Base-by-base conservation (phyloP, 441 rosid genomes). In the Syzygium syzygioides region DNA sequence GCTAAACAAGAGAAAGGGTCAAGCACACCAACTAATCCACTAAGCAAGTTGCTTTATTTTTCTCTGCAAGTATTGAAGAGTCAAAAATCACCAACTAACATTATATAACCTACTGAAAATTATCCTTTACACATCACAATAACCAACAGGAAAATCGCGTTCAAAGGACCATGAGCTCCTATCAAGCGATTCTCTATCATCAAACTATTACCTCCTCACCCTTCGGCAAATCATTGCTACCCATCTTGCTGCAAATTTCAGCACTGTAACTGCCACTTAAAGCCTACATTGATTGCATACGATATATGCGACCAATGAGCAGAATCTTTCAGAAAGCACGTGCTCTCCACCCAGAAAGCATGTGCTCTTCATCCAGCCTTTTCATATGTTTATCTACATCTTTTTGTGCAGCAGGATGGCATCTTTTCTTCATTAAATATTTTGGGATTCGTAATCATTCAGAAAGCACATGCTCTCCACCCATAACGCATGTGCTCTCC, bases 41-140 rank as follows among this genome's bases (percentile, higher is more conserved):
- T 26, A 60, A 28, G 15, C 7, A 60, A 60, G 66, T 60, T 60
- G 15, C 1, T 28, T 60, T 26, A 60, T n/a, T 60, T 28, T 0
- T 0, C 32, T 60, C 26, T 28, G 64, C 7, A 26, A 59, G 4
- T 59, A 59, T 3, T 59, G 64, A 53, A 53, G 64, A 26, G 30
- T 59, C 0, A 11, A 26, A 2, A 26, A 59, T 25, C n/a, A 26
- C 0, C 0, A 4, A 0, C 7, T 59, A 11, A 26, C 32, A 26
- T 26, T 59, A 59, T 0, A 59, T 59, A 59, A 59, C 26, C 3
- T 59, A 2, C 30, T 11, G 64, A 59, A 26, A 59, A 25, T 26
- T 59, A 59, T 59, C 4, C 30, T 60, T 28, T 14, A 60, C 6
- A 4, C 68, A 60, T 60, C 4, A 60, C 4, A 60, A 19, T 55